Evolutionary conservation across 1,284 basidiomycete species (phyloP), one percentile per base, ranked within the genome.

Genomic region (Sporisorium reilianum): DNA sequence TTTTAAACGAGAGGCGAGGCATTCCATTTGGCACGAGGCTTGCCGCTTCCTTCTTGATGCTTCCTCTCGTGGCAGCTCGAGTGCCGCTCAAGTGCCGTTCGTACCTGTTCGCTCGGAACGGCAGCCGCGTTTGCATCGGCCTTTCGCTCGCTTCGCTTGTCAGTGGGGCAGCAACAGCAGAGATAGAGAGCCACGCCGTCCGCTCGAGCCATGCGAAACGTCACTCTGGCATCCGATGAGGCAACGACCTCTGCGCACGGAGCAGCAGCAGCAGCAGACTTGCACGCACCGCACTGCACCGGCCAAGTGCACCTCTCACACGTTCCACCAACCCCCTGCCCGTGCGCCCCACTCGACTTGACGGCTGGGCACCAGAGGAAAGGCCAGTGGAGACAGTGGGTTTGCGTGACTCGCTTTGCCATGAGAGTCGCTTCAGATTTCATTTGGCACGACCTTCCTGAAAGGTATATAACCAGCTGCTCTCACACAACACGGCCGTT

Each of bases 221-320:
- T 55, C 53, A 45, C 41, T 44, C 22, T 32, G 41, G 20, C 53
- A 23, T 42, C 22, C 30, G 41, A 45, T 55, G 53, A 55, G 53
- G 41, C 53, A 44, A 55, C 38, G 12, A 42, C 40, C 5, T 16
- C 26, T 18, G 52, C 52, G 52, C 52, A 53, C 52, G 52, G 52
- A 12, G 52, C 52, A 53, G n/a, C 28, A n/a, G n/a, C n/a, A n/a
- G 16, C 22, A 10, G n/a, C 36, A n/a, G 45, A n/a, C n/a, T n/a
- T n/a, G 26, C 25, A 28, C 26, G 26, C 45, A n/a, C n/a, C 45
- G 45, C 45, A 46, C n/a, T 26, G 26, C 45, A 46, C 45, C 45
- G 22, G 25, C 45, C 49, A 51, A 0, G 49, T 38, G 7, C 36
- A 38, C 36, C 8, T 38, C 18, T n/a, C 6, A 1, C n/a, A n/a